Conservation (phyloP, 2,329 filamentous ascomycete species). For the Cladosporium cucumerinum region DNA sequence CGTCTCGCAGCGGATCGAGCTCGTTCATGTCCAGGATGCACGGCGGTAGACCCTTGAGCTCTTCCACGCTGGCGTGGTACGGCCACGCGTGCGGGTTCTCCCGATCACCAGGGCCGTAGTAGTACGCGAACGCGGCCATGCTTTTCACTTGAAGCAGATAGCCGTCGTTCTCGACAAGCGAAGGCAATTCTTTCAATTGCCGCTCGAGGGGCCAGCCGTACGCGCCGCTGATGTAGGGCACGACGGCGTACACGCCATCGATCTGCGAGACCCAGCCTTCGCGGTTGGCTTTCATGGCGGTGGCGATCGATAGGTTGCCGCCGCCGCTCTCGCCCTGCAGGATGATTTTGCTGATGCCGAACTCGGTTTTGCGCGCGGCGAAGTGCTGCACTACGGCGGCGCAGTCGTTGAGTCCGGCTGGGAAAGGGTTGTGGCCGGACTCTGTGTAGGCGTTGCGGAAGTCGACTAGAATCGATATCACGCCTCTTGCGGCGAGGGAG, state of each 20-base stretch:
- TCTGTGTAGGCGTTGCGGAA: constrained; percentile 32
- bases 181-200: constrained; percentile 28
- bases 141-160: constrained; percentile 23
- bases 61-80: constrained; percentile 29
- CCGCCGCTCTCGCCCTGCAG: constrained; percentile 34
- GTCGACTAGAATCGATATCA: constrained; percentile 30
- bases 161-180: constrained; percentile 29
- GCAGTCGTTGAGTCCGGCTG: constrained; percentile 32
- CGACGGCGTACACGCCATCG: constrained; percentile 28
- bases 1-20: constrained; percentile 32
- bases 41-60: constrained; percentile 31
- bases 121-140: constrained; percentile 23
- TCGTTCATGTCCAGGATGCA: constrained; percentile 30
- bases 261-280: constrained; percentile 30
- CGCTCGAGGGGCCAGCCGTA: constrained; percentile 22
- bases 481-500: constrained; percentile 26
- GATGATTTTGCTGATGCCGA: constrained; percentile 29
- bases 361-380: constrained; percentile 21
- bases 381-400: constrained; percentile 27
- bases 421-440: constrained; percentile 28
- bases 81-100: constrained; percentile 33
- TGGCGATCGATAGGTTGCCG: constrained; percentile 31
- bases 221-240: constrained; percentile 29
- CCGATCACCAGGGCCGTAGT: constrained; percentile 25
- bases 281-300: constrained; percentile 28